phyloP scores from a whole-genome alignment of 768 basidiomycete species.

The Boletus sp. region DNA sequence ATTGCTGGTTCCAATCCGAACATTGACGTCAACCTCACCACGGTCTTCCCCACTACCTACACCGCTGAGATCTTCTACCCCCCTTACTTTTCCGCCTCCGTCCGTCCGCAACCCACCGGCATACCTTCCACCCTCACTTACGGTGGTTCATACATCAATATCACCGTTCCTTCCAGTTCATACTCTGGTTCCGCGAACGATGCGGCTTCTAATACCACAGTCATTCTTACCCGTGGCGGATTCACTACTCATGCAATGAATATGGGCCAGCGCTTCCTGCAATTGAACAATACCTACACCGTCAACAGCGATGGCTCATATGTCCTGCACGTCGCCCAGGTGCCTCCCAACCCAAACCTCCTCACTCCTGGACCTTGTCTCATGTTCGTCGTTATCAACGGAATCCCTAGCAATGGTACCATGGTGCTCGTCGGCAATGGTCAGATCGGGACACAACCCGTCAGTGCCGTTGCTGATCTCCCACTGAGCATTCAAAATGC shows the following conservation, averaged over 20 bases:
- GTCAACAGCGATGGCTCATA: slow-evolving; percentile 75
- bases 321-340: slow-evolving; percentile 75
- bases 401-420: slow-evolving; percentile 79
- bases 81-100: slow-evolving; percentile 69
- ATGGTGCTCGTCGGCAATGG: slow-evolving; percentile 80
- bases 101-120: slow-evolving; percentile 69
- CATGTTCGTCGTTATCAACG: slow-evolving; percentile 78
- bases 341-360: slow-evolving; percentile 80
- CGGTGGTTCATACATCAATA: slow-evolving; percentile 78
- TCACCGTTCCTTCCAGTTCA: slow-evolving; percentile 62
- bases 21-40: slow-evolving; percentile 68
- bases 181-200: slow-evolving; percentile 65
- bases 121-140: slow-evolving; percentile 75
- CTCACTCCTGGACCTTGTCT: slow-evolving; percentile 90
- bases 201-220: slow-evolving; percentile 70
- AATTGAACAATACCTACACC: slow-evolving; percentile 84
- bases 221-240: slow-evolving; percentile 80
- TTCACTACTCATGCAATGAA: slow-evolving; percentile 88
- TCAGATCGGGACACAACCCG: slow-evolving; percentile 66
- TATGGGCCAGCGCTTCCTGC: slow-evolving; percentile 82
- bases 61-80: slow-evolving; percentile 90
- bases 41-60: slow-evolving; percentile 75
- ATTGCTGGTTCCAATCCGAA: slow-evolving; percentile 95
- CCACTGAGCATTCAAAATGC: slow-evolving; percentile 41
- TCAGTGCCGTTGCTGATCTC: slow-evolving; percentile 19